A percentile compares a stretch with the other conserved stretches of the same genome.
These are phyloP conservation scores for Amauroascus verrucosus DNA, from an alignment of 2,329 filamentous ascomycete species.

Conservation along the genomic window DNA sequence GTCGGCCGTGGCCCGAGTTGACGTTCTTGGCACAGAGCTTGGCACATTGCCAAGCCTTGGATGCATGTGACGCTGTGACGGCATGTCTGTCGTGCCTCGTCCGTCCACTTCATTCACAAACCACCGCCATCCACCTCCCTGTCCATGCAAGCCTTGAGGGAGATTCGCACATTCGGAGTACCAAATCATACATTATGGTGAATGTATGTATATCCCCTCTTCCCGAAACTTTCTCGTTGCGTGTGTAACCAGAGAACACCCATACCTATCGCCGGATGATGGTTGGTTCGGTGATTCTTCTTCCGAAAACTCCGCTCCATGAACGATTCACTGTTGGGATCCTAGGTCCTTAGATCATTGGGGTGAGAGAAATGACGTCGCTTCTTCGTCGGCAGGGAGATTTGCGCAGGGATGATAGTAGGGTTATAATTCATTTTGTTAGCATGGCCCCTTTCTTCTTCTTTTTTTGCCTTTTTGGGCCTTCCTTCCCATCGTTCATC, in stretches of 20 bases:
- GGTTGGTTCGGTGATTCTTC: neutral
- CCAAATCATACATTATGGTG: no score
- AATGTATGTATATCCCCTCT: no score
- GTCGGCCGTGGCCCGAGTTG: neutral
- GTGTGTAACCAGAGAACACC: slow-evolving; percentile 1
- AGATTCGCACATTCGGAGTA: no score
- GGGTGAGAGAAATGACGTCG: neutral
- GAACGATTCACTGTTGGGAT: neutral
- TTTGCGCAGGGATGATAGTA: slow-evolving; percentile 25
- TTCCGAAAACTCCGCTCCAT: neutral
- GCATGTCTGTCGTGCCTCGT: neutral
- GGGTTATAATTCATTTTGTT: slow-evolving; percentile 75
- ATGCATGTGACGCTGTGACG: neutral
- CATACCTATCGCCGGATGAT: neutral
- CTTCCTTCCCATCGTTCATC: no score
- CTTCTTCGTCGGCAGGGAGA: slow-evolving; percentile 1
- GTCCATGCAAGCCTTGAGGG: no score
- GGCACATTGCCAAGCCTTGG: neutral
- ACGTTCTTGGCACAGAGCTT: neutral
- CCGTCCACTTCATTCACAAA: neutral
- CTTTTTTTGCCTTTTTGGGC: neutral
- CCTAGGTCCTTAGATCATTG: neutral
- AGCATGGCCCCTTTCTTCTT: slow-evolving; percentile 22
- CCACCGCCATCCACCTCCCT: neutral
- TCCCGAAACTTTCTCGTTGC: neutral